These are phyloP conservation scores for Rhexocercosporidium sp. DNA, from an alignment of 2,329 filamentous ascomycete genomes.

Conservation along the genomic window DNA sequence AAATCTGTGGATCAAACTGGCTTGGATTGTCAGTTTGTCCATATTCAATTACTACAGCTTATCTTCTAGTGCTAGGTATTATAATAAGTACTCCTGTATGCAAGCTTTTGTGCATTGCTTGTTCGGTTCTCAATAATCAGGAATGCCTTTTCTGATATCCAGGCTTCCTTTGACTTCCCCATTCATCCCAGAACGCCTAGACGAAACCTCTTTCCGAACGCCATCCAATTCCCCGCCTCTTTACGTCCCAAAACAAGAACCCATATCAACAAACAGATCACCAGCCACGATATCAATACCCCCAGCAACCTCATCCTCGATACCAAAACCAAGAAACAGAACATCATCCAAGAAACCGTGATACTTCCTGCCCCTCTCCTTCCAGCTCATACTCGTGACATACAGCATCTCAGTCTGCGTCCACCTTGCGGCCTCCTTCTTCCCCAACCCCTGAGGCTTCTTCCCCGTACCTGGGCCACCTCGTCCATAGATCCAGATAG, in stretches of 20 bases:
- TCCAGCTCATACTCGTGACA: slow-evolving; percentile 63
- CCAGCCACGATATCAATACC: slow-evolving; percentile 57
- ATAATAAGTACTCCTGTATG: no score
- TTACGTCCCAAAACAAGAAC: slow-evolving; percentile 38
- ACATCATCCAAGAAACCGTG: slow-evolving; percentile 62
- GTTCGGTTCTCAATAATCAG: no score
- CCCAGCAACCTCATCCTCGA: slow-evolving; percentile 56
- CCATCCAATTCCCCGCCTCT: not conserved
- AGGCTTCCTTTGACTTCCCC: no score
- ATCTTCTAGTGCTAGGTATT: no score
- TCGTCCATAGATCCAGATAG: slow-evolving; percentile 62
- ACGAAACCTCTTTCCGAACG: not conserved
- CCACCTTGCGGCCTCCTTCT: slow-evolving; percentile 14
- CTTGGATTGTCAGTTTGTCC: no score
- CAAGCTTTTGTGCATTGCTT: no score
- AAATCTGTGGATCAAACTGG: no score
- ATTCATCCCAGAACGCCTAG: not conserved
- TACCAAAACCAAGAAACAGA: slow-evolving; percentile 59
- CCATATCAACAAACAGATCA: slow-evolving; percentile 53
- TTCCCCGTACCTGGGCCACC: slow-evolving; percentile 29
- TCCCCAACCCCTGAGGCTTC: not conserved
- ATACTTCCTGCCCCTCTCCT: slow-evolving; percentile 51
- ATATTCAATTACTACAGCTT: no score
- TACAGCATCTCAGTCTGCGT: slow-evolving; percentile 60
- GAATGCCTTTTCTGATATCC: no score